Evolutionary conservation across 2,329 filamentous ascomycete genomes (phyloP).

Genomic region (Golovinomyces cichoracearum): DNA sequence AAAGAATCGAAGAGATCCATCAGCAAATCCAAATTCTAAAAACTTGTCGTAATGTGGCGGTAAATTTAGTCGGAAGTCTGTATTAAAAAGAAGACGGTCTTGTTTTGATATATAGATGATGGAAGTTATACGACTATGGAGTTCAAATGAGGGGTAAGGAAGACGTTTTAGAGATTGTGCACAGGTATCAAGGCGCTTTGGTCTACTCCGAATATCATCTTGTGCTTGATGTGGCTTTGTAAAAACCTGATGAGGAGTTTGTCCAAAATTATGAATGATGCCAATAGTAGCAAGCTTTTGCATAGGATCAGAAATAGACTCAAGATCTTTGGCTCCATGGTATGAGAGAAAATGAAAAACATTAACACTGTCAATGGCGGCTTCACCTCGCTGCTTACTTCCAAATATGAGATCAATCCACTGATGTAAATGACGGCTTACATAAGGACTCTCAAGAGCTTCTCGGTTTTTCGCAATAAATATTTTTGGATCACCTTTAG

Average conservation of each 20-base stretch:
- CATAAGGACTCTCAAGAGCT: slow-evolving; percentile 75
- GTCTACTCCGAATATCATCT: slow-evolving; percentile 38
- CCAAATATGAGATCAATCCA: slow-evolving; percentile 97
- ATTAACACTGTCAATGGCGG: slow-evolving; percentile 72
- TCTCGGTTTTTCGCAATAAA: slow-evolving; percentile 94
- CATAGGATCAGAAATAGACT: slow-evolving; percentile 67
- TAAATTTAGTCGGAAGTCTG: slow-evolving; percentile 64
- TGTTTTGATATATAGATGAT: slow-evolving; percentile 54
- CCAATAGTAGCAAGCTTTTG: slow-evolving; percentile 74
- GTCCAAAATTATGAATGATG: slow-evolving; percentile 95
- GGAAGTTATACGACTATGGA: slow-evolving; percentile 51
- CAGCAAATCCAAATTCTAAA: slow-evolving; percentile 86
- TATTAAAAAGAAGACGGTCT: slow-evolving; percentile 60
- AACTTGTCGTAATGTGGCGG: slow-evolving; percentile 71
- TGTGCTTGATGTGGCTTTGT: slow-evolving; percentile 51
- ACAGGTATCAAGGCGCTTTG: slow-evolving; percentile 49
- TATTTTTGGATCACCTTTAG: slow-evolving; percentile 81
- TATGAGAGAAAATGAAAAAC: slow-evolving; percentile 94
- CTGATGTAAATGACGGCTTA: slow-evolving; percentile 65
- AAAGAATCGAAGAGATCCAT: slow-evolving; percentile 81
- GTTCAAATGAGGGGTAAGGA: slow-evolving; percentile 48
- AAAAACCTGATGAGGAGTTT: slow-evolving; percentile 91
- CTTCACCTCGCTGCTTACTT: slow-evolving; percentile 75
- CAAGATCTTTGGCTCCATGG: slow-evolving; percentile 73
- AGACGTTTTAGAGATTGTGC: slow-evolving; percentile 52